phyloP scores from a whole-genome alignment of 2,329 filamentous ascomycete genomes.

The Penicillium sp. region DNA sequence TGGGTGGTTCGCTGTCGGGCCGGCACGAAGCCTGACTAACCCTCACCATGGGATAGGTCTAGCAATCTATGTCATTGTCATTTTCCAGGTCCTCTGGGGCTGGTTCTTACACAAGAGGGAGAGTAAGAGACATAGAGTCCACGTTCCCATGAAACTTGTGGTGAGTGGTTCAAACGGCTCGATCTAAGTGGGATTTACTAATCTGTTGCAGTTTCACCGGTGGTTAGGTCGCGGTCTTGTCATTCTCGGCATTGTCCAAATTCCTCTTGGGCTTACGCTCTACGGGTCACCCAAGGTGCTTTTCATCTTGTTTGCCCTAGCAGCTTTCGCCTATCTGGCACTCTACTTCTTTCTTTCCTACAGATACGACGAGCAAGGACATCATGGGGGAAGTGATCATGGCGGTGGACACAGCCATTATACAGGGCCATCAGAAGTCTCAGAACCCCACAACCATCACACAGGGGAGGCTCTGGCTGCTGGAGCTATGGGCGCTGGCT shows the following conservation, averaged over 20 bases:
- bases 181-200: slow-evolving; percentile 6
- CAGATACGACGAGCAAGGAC: slow-evolving; percentile 56
- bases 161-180: slow-evolving; percentile 34
- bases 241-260: slow-evolving; percentile 80
- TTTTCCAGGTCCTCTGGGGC: slow-evolving; percentile 61
- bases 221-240: slow-evolving; percentile 81
- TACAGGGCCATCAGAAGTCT: slow-evolving; percentile 53
- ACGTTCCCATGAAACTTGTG: slow-evolving; percentile 61
- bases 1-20: slow-evolving; percentile 66
- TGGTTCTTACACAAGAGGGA: slow-evolving; percentile 58
- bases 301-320: slow-evolving; percentile 84
- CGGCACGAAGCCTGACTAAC: slow-evolving; percentile 62
- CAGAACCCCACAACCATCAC: slow-evolving; percentile 47
- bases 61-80: slow-evolving; percentile 62
- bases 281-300: slow-evolving; percentile 85
- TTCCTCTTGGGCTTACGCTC: slow-evolving; percentile 84
- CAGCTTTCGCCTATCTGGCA: slow-evolving; percentile 71
- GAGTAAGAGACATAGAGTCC: slow-evolving; percentile 54
- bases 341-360: slow-evolving; percentile 81
- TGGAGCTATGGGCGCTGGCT: slow-evolving; percentile 59
- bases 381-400: slow-evolving; percentile 56
- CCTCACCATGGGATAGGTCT: slow-evolving; percentile 69
- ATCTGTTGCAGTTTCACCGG: slow-evolving; percentile 72
- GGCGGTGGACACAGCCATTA: slow-evolving; percentile 61
- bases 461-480: slow-evolving; percentile 50